phyloP scores from a whole-genome alignment of 208 protist genomes.

The Leptomonas seymouri region DNA sequence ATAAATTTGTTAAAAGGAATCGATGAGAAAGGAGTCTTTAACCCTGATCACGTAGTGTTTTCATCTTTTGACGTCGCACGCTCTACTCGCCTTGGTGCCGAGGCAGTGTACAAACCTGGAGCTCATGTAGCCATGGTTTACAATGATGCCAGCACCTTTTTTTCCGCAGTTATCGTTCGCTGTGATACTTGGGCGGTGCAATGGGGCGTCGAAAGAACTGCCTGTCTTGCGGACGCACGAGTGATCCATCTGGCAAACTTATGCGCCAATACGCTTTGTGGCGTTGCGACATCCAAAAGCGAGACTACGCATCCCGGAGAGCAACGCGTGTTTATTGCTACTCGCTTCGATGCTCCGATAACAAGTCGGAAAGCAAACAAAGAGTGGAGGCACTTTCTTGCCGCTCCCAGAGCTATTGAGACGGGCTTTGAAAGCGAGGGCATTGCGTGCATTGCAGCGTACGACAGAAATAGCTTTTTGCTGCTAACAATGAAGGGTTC shows the following conservation, averaged over 20 bases:
- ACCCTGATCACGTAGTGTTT: conserved; percentile 21
- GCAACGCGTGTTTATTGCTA: conserved; percentile 36
- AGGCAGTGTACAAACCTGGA: conserved; percentile 32
- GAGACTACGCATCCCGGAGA: not conserved
- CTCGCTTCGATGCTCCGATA: conserved; percentile 29
- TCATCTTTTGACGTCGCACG: conserved; percentile 23
- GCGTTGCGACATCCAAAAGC: conserved; percentile 14
- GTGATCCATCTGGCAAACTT: conserved; percentile 25
- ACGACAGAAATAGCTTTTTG: conserved; percentile 27
- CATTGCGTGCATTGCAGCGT: conserved; percentile 21
- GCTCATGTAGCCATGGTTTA: conserved; percentile 58
- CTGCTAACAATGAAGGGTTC: conserved; percentile 20
- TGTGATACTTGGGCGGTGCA: conserved; percentile 84
- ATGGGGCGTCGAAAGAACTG: conserved; percentile 51
- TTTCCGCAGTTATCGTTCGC: conserved; percentile 64
- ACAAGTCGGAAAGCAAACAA: conserved; percentile 27
- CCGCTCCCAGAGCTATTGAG: conserved; percentile 13
- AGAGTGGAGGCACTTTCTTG: conserved; percentile 31
- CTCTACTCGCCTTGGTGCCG: conserved; percentile 1
- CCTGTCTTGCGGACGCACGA: conserved; percentile 25
- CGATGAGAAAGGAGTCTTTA: not conserved
- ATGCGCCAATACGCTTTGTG: conserved; percentile 36
- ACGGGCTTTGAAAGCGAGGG: conserved; percentile 29
- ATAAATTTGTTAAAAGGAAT: conserved; percentile 19
- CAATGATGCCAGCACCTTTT: conserved; percentile 31